Evolutionary conservation across 768 basidiomycete genomes (phyloP), one percentile per base, ranked within the genome.

Genomic region (Neoboletus magnificus): DNA sequence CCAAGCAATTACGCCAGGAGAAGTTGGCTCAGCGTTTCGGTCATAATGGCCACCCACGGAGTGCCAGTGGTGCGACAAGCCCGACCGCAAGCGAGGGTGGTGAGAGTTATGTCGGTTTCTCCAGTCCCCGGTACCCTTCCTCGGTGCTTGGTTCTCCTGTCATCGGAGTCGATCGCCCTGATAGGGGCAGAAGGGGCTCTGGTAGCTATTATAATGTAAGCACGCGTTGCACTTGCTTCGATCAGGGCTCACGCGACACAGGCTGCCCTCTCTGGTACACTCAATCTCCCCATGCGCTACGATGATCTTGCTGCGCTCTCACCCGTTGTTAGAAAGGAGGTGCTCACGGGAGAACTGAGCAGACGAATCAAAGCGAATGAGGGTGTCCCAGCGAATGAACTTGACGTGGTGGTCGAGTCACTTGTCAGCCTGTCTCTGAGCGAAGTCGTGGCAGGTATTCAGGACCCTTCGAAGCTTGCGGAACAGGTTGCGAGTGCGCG

Each of bases 1-100:
- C 92, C 10, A 94, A 93, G 68, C 89, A 92, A 67, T 72, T 93
- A n/a, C 82, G 93, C 22, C 89, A 93, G 67, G 91, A 92, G 73
- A 93, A 93, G 61, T 77, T 93, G 10, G 91, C 91, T 15, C 86
- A 87, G 53, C 79, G 90, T n/a, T 92, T 89, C 63, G 83, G 76
- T 46, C 83, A 86, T 61, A 90, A 89, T 62, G 86, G 86, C 16
- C 91, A 93, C 62, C 90, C 89, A 12, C 81, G 89, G 58, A 86
- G 79, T 57, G 82, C 86, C 3, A 90, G 88, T 62, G 92, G 92
- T 13, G 89, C 91, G 10, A 92, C 91, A 1, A 91, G 89, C 66
- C 92, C 92, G 15, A 84, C 90, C 3, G 81, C 82, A 9, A 91
- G 89, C 62, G 92, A 93, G 62, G 86, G 80, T 29, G 91, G 89